A percentile compares a stretch with the other conserved stretches of the same genome.
phyloP scores from a whole-genome alignment of 2,329 filamentous ascomycete genomes.

The Aureobasidium musti region DNA sequence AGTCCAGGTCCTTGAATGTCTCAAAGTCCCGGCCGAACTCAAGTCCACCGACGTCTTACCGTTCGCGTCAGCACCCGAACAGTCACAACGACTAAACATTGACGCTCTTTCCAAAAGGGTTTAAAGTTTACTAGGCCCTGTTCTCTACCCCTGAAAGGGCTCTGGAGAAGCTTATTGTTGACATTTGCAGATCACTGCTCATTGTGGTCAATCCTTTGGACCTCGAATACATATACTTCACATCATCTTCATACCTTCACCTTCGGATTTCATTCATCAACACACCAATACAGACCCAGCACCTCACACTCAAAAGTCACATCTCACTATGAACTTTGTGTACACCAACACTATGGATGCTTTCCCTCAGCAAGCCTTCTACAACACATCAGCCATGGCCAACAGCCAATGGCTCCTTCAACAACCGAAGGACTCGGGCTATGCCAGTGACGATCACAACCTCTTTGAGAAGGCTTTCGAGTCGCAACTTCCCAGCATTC shows the following conservation, averaged over 20 bases:
- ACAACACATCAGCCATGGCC: constrained; percentile 15
- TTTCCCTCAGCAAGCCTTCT: constrained; percentile 21
- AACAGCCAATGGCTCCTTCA: constrained; percentile 26
- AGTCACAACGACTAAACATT: constrained; percentile 23
- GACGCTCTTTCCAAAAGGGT: constrained; percentile 14
- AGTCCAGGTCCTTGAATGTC: neutral
- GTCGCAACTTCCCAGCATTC: constrained; percentile 4
- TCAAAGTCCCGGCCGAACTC: neutral
- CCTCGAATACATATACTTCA: constrained; percentile 18
- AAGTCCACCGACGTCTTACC: constrained; percentile 14
- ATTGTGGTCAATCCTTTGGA: neutral
- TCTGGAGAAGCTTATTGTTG: constrained; percentile 12
- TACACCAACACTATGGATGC: constrained; percentile 10
- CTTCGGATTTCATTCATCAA: neutral
- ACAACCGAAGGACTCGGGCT: constrained; percentile 29
- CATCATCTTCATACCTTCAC: neutral
- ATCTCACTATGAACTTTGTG: constrained; percentile 14
- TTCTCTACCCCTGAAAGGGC: constrained; percentile 5
- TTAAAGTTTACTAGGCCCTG: constrained; percentile 17
- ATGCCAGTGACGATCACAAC: constrained; percentile 22
- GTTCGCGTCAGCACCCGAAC: constrained; percentile 14
- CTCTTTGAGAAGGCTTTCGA: constrained; percentile 27
- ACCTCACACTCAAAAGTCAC: neutral
- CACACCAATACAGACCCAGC: neutral
- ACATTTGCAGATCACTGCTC: constrained; percentile 13